Conservation (phyloP, 2,329 filamentous ascomycete species). For the Fusarium anguioides region DNA sequence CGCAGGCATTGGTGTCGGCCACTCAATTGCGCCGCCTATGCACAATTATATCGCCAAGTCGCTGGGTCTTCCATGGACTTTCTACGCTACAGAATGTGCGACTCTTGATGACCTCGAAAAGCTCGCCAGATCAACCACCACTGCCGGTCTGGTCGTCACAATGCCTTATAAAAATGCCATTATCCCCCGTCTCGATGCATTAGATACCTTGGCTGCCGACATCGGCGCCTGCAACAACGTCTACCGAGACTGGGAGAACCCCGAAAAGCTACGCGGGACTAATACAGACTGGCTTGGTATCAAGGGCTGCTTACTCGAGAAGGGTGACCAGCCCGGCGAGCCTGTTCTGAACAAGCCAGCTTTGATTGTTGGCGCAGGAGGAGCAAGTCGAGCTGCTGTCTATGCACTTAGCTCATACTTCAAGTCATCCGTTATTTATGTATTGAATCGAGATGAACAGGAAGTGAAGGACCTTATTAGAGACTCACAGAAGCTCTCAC, state of each 20-base stretch:
- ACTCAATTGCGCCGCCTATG: slow-evolving; percentile 19
- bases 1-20: slow-evolving; percentile 14
- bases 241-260: slow-evolving; percentile 5
- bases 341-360: slow-evolving; percentile 15
- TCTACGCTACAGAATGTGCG: slow-evolving; percentile 2
- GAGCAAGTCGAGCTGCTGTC: slow-evolving; percentile 8
- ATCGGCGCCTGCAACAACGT: slow-evolving; percentile 11
- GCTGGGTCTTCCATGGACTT: slow-evolving; percentile 4
- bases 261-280: not conserved
- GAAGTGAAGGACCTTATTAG: not conserved
- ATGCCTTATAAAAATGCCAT: slow-evolving; percentile 17
- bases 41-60: slow-evolving; percentile 14
- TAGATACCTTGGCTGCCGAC: not conserved
- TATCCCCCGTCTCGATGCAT: not conserved
- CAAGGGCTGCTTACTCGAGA: slow-evolving; percentile 5
- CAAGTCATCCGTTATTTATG: slow-evolving; percentile 3
- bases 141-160: not conserved
- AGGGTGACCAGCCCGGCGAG: not conserved
- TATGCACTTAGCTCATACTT: slow-evolving; percentile 7
- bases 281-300: slow-evolving; percentile 4
- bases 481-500: not conserved
- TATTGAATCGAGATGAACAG: not conserved
- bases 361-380: slow-evolving; percentile 9
- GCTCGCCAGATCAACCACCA: not conserved
- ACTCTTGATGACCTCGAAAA: not conserved